Percentiles rank a stretch among this genome's conserved stretches.
Evolutionary conservation across 129 eudicot genomes (phyloP).

Genomic region (Pittosporum tobira): DNA sequence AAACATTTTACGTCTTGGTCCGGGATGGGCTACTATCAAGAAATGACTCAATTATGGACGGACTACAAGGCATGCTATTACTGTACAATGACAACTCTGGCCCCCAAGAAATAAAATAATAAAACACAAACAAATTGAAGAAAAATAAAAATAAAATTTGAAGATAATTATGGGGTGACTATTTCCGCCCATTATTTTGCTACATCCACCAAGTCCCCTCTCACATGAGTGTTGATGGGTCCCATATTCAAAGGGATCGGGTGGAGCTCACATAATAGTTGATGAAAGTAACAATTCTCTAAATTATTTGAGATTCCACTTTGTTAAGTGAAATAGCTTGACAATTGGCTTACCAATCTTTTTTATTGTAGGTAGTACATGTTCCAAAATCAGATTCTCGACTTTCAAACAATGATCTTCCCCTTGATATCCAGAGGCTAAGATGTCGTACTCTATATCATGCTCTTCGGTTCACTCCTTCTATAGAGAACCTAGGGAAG

Average conservation of each 20-base stretch:
- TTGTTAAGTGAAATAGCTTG: not conserved
- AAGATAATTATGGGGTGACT: no score
- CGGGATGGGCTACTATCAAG: slow-evolving; percentile 73
- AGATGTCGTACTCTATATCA: slow-evolving; percentile 87
- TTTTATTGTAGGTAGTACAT: slow-evolving; percentile 67
- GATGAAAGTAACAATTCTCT: no score
- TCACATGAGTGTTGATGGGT: no score
- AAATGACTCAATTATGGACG: slow-evolving; percentile 70
- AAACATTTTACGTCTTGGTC: slow-evolving; percentile 93
- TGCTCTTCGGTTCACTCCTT: slow-evolving; percentile 69
- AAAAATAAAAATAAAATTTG: not conserved
- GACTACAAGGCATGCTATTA: slow-evolving; percentile 57
- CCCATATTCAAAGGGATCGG: no score
- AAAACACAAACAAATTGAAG: not conserved
- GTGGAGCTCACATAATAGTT: no score
- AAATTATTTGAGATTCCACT: not conserved
- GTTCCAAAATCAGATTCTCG: slow-evolving; percentile 96
- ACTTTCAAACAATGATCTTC: slow-evolving; percentile 87
- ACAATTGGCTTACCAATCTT: not conserved
- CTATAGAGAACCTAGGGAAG: slow-evolving; percentile 86
- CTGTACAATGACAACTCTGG: not conserved
- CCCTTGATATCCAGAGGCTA: slow-evolving; percentile 86
- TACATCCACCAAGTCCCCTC: no score
- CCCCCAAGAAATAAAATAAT: not conserved
- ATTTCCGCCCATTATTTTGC: no score